Conservation (phyloP, 1,139 yeast genomes). For the Hanseniaspora sp. region DNA sequence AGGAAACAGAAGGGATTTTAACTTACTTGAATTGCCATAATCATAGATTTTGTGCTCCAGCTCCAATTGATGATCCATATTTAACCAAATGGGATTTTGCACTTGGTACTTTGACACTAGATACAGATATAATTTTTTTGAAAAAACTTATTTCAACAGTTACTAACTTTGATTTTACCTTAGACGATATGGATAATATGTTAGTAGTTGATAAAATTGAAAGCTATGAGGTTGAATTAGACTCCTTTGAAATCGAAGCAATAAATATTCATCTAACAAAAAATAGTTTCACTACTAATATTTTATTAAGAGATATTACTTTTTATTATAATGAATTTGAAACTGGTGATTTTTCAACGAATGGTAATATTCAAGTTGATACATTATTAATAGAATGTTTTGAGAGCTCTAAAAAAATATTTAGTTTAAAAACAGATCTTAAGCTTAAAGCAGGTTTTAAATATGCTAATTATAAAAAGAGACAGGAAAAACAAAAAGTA, state of each 20-base stretch:
- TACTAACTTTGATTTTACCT: slow-evolving; percentile 48
- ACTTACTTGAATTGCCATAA: slow-evolving; percentile 52
- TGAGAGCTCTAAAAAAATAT: slow-evolving; percentile 24
- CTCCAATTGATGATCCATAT: slow-evolving; percentile 80
- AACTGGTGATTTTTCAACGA: slow-evolving; percentile 51
- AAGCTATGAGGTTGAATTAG: slow-evolving; percentile 45
- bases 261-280: slow-evolving; percentile 30
- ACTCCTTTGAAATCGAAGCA: slow-evolving; percentile 23
- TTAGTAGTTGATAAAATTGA: slow-evolving; percentile 46
- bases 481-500: slow-evolving; percentile 45
- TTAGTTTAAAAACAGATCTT: slow-evolving; percentile 44
- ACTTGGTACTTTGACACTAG: slow-evolving; percentile 46
- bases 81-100: slow-evolving; percentile 83
- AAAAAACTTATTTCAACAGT: slow-evolving; percentile 38
- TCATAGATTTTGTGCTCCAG: slow-evolving; percentile 84
- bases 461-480: slow-evolving; percentile 39
- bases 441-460: slow-evolving; percentile 50
- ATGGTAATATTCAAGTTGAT: slow-evolving; percentile 44
- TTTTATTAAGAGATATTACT: slow-evolving; percentile 34
- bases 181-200: slow-evolving; percentile 64
- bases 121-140: slow-evolving; percentile 42
- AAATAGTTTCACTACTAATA: slow-evolving; percentile 24
- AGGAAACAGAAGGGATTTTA: slow-evolving; percentile 37
- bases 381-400: slow-evolving; percentile 30
- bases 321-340: slow-evolving; percentile 58